A percentile compares a stretch with the other conserved stretches of the same genome.
phyloP scores from a whole-genome alignment of 2,329 filamentous ascomycete species.

The Colletotrichum zoysiae region DNA sequence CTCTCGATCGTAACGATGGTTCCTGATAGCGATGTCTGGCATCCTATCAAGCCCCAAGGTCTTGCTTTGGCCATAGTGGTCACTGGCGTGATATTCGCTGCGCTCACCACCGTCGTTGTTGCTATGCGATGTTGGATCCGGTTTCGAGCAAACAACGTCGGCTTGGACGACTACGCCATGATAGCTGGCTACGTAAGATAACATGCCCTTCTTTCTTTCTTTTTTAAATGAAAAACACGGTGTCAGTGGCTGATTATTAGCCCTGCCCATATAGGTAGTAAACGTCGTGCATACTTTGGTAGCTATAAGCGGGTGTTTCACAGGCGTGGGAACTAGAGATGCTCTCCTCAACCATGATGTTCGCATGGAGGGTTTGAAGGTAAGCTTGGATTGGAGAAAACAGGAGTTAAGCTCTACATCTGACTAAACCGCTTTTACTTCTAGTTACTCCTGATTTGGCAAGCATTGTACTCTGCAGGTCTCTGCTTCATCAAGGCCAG shows the following conservation, averaged over 20 bases:
- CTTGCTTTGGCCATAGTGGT: background rate
- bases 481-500: constrained; percentile 45
- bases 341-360: background rate
- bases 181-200: background rate
- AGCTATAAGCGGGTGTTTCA: background rate
- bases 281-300: background rate
- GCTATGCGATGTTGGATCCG: background rate
- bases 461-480: background rate
- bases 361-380: background rate
- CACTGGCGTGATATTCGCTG: background rate
- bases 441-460: background rate
- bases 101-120: background rate
- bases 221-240: too few species aligned
- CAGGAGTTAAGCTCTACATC: background rate
- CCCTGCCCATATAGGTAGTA: background rate
- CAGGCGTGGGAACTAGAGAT: background rate
- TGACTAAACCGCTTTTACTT: background rate
- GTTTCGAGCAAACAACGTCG: background rate
- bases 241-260: too few species aligned
- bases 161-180: background rate
- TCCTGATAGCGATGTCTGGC: background rate
- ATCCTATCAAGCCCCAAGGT: background rate
- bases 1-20: background rate
- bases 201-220: too few species aligned
- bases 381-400: background rate